Evolutionary conservation across 495 filamentous ascomycete species (phyloP).

Genomic region (Aspergillus diversus): DNA sequence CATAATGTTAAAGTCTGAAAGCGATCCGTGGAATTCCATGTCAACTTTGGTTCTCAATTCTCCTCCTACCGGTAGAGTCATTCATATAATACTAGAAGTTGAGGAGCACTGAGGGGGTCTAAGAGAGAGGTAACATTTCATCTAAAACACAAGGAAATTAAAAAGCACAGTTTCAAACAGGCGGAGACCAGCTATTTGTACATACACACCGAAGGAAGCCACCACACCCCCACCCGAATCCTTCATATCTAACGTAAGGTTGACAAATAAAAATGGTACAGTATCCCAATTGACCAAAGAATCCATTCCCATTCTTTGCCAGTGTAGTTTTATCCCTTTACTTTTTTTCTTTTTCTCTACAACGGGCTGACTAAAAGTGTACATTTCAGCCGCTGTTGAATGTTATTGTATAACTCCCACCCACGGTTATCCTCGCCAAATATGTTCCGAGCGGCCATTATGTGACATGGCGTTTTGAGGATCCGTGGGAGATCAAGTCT

Average conservation of each 20-base stretch:
- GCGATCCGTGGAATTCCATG: too few species aligned
- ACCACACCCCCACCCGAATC: background rate
- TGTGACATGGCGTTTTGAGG: background rate
- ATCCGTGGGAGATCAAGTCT: constrained; percentile 11
- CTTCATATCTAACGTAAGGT: constrained; percentile 20
- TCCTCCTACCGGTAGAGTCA: too few species aligned
- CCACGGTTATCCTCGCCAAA: background rate
- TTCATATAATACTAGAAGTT: background rate
- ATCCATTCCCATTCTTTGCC: background rate
- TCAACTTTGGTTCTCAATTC: too few species aligned
- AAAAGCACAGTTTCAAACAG: constrained; percentile 48
- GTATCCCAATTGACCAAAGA: constrained; percentile 19
- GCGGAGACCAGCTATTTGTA: constrained; percentile 56
- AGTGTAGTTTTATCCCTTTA: background rate
- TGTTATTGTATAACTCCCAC: background rate
- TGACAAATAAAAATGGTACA: constrained; percentile 21
- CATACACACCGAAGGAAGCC: constrained; percentile 33
- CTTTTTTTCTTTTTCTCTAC: background rate
- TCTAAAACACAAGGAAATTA: constrained; percentile 40
- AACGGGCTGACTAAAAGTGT: constrained; percentile 4
- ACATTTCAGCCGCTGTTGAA: constrained; percentile 9
- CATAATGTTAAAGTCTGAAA: too few species aligned
- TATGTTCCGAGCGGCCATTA: too few species aligned
- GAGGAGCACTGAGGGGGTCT: constrained; percentile 15
- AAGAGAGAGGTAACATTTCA: constrained; percentile 28